Conservation (phyloP, 805 yeast genomes). For the Candida dendrica region DNA sequence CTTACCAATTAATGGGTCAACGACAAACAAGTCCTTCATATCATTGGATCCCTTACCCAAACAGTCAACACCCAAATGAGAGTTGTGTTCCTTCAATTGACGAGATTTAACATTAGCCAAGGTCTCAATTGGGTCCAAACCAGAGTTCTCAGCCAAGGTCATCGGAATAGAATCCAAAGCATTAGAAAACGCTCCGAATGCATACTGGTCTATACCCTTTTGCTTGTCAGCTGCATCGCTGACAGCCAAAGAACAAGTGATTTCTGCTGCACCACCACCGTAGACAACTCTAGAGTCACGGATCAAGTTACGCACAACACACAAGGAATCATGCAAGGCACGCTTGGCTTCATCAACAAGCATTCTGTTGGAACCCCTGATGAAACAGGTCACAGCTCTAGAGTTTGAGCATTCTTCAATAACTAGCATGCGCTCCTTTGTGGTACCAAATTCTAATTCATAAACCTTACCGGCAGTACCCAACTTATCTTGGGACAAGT, state of each 20-base stretch:
- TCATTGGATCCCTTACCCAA: slow-evolving; percentile 81
- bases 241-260: slow-evolving; percentile 87
- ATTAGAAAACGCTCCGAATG: slow-evolving; percentile 88
- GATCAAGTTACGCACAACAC: slow-evolving; percentile 94
- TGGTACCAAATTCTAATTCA: slow-evolving; percentile 93
- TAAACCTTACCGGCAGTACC: slow-evolving; percentile 83
- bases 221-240: slow-evolving; percentile 87
- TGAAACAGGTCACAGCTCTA: slow-evolving; percentile 84
- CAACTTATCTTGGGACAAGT: slow-evolving; percentile 69
- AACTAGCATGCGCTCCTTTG: slow-evolving; percentile 91
- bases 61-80: slow-evolving; percentile 89
- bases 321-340: slow-evolving; percentile 91
- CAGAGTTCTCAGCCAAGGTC: slow-evolving; percentile 95
- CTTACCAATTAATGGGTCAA: slow-evolving; percentile 96
- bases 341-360: slow-evolving; percentile 95
- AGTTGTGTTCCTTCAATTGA: slow-evolving; percentile 66
- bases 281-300: slow-evolving; percentile 92
- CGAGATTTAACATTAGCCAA: slow-evolving; percentile 76
- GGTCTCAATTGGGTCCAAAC: slow-evolving; percentile 88
- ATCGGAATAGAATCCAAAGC: slow-evolving; percentile 91
- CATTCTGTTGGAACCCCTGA: slow-evolving; percentile 97
- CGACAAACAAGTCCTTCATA: slow-evolving; percentile 90
- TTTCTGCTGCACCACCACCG: slow-evolving; percentile 99
- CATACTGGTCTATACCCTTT: slow-evolving; percentile 95
- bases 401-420: slow-evolving; percentile 85